These are phyloP conservation scores for Populus hybrid DNA, from an alignment of 441 rosid genomes.

Conservation along the genomic window DNA sequence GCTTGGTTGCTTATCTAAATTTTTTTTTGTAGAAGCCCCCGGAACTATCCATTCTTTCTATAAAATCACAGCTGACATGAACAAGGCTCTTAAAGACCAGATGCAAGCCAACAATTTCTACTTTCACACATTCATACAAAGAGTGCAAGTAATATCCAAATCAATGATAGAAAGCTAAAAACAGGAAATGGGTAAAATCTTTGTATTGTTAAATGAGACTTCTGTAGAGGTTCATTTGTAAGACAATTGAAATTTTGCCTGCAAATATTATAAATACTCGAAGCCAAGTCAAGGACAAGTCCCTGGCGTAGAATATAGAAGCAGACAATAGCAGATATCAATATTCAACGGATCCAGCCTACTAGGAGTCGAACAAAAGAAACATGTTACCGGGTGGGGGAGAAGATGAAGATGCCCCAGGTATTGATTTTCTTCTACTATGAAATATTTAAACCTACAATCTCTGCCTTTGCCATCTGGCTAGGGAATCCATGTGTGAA, in stretches of 20 bases:
- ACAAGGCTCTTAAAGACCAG: too few relatives aligned
- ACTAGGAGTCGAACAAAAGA: not conserved
- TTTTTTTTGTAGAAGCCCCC: too few relatives aligned
- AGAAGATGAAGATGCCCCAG: not conserved
- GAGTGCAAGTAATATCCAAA: not conserved
- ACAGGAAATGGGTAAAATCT: not conserved
- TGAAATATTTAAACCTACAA: not conserved
- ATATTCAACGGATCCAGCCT: not conserved
- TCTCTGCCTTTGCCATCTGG: not conserved
- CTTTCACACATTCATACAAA: too few relatives aligned
- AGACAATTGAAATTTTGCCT: not conserved
- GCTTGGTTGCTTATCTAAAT: not conserved
- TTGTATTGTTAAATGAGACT: not conserved
- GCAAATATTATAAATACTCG: not conserved
- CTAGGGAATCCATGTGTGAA: not conserved
- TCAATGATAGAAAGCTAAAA: not conserved
- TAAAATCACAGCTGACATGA: too few relatives aligned
- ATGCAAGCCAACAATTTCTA: not conserved
- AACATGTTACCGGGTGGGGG: not conserved
- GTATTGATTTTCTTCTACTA: conserved; percentile 3
- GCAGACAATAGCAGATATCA: not conserved
- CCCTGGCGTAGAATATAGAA: not conserved
- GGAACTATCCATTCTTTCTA: not conserved
- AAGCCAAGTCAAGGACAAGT: too few relatives aligned
- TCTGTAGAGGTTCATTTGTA: not conserved